These are phyloP conservation scores for Calycina herbarum DNA, from an alignment of 2,329 filamentous ascomycete genomes.

Conservation along the genomic window DNA sequence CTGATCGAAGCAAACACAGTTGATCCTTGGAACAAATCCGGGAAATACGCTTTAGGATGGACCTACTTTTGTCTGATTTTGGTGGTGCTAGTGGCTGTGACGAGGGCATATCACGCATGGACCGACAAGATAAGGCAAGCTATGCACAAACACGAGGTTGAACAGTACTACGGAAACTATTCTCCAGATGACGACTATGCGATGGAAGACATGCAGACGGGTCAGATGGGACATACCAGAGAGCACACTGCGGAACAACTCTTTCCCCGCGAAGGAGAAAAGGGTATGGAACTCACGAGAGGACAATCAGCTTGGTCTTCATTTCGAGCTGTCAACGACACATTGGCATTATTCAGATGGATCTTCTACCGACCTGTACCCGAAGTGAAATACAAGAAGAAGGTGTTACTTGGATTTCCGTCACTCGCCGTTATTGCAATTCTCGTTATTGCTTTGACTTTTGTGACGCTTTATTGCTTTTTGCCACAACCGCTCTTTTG, in stretches of 20 bases:
- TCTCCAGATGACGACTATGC: constrained; percentile 61
- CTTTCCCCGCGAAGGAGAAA: constrained; percentile 66
- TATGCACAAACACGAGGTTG: constrained; percentile 79
- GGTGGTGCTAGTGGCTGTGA: constrained; percentile 62
- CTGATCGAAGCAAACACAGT: constrained; percentile 61
- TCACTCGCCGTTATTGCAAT: constrained; percentile 72
- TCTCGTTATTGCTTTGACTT: constrained; percentile 65
- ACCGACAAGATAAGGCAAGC: constrained; percentile 91
- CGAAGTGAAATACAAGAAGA: constrained; percentile 65
- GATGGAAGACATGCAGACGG: constrained; percentile 56
- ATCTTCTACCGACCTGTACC: constrained; percentile 87
- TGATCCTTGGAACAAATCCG: constrained; percentile 79
- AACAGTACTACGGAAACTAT: constrained; percentile 59
- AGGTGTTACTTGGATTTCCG: constrained; percentile 71
- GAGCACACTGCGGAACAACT: constrained; percentile 58
- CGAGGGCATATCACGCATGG: constrained; percentile 85
- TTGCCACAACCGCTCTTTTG: constrained; percentile 87
- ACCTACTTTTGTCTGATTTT: constrained; percentile 82
- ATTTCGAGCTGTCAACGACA: constrained; percentile 72
- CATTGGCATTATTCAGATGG: constrained; percentile 81
- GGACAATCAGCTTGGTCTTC: constrained; percentile 72
- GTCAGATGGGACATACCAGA: constrained; percentile 33
- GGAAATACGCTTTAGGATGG: constrained; percentile 85
- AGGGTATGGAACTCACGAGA: constrained; percentile 55
- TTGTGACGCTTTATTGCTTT: constrained; percentile 80